Conservation (phyloP, 2,329 filamentous ascomycete species). For the Colletotrichum brevisporum region DNA sequence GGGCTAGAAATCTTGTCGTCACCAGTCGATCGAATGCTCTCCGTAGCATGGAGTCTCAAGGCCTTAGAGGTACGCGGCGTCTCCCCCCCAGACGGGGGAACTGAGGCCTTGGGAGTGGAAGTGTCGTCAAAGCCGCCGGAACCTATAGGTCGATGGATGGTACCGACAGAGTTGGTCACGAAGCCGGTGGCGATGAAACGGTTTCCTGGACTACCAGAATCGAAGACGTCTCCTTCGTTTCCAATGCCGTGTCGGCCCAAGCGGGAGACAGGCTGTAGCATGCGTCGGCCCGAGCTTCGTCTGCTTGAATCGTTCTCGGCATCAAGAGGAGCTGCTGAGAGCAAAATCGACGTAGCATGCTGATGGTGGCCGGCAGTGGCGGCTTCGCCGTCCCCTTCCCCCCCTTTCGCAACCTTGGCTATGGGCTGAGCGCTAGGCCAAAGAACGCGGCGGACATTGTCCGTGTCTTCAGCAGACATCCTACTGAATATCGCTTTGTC, state of each 20-base stretch:
- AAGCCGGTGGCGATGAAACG: not conserved
- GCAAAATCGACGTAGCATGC: not conserved
- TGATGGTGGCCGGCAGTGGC: not conserved
- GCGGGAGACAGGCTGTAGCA: conserved; percentile 26
- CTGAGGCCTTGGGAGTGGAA: not conserved
- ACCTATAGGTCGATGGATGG: not conserved
- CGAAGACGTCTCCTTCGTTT: not conserved
- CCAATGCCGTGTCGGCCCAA: conserved; percentile 3
- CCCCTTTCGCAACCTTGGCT: not conserved
- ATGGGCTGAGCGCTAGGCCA: conserved; percentile 7
- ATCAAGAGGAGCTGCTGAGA: too few relatives aligned
- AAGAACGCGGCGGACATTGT: conserved; percentile 8
- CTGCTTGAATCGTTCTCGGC: not conserved
- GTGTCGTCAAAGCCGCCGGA: not conserved
- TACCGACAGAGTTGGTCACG: not conserved
- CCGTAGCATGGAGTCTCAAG: conserved; percentile 3
- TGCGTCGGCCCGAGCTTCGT: not conserved
- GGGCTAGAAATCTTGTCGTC: not conserved
- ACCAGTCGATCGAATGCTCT: not conserved
- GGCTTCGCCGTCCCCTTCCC: not conserved
- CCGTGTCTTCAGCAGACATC: conserved; percentile 9
- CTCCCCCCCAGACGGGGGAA: conserved; percentile 2
- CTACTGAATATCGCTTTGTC: not conserved
- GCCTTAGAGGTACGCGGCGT: conserved; percentile 22
- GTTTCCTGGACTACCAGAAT: too few relatives aligned